phyloP scores from a whole-genome alignment of 495 filamentous ascomycete species.

The Lentithecium fluviatile region DNA sequence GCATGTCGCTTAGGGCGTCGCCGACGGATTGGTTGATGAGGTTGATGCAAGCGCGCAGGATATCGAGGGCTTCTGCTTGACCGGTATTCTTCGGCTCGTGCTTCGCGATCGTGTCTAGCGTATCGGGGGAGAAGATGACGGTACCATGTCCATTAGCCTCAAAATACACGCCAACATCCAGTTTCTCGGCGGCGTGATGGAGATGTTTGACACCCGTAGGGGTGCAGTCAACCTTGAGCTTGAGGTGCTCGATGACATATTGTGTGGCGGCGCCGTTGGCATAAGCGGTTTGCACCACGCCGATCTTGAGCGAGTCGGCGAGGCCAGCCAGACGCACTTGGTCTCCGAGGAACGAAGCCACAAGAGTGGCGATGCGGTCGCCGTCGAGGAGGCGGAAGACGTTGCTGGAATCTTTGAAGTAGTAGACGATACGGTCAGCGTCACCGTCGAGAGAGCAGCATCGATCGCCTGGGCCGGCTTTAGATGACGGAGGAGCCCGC shows the following conservation, averaged over 20 bases:
- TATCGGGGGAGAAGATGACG: conserved; percentile 84
- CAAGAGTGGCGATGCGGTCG: conserved; percentile 93
- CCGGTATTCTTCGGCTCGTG: conserved; percentile 85
- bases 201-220: conserved; percentile 96
- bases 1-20: conserved; percentile 90
- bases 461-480: conserved; percentile 70
- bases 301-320: conserved; percentile 74
- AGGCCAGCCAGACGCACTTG: conserved; percentile 78
- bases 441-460: conserved; percentile 92
- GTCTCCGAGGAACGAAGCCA: conserved; percentile 90
- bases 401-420: conserved; percentile 78
- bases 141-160: conserved; percentile 98
- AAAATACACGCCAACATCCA: conserved; percentile 96
- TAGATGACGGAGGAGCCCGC: conserved; percentile 79
- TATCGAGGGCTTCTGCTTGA: conserved; percentile 80
- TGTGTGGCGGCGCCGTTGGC: conserved; percentile 94
- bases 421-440: conserved; percentile 93
- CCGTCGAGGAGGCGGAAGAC: conserved; percentile 90
- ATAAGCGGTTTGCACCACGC: conserved; percentile 95
- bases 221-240: conserved; percentile 88
- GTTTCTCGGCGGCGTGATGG: conserved; percentile 87
- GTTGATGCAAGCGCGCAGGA: conserved; percentile 74
- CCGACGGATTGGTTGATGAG: conserved; percentile 98
- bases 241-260: conserved; percentile 83
- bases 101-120: conserved; percentile 71